Conservation (phyloP, 495 filamentous ascomycete species). For the Echria macrotheca region DNA sequence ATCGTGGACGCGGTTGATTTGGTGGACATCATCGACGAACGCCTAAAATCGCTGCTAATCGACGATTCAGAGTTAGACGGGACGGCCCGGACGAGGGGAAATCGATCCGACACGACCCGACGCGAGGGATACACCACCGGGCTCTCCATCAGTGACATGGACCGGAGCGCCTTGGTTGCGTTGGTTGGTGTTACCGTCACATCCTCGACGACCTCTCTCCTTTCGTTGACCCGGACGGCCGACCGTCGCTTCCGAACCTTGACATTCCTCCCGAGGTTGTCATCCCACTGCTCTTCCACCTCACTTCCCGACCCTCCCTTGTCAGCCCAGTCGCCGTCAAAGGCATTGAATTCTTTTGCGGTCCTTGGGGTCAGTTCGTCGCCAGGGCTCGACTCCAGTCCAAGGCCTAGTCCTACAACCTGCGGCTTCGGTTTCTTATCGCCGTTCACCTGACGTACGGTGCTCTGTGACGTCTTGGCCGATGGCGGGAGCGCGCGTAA, state of each 20-base stretch:
- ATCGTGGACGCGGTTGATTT: constrained; percentile 58
- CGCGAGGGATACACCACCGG: constrained; percentile 37
- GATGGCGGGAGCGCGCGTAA: constrained; percentile 45
- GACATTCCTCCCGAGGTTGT: constrained; percentile 52
- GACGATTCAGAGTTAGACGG: constrained; percentile 39
- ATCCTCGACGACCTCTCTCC: constrained; percentile 43
- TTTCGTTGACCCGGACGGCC: constrained; percentile 23
- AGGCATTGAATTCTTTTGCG: constrained; percentile 37
- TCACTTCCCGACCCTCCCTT: constrained; percentile 26
- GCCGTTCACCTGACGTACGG: constrained; percentile 34
- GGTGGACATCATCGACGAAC: constrained; percentile 58
- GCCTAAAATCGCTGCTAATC: constrained; percentile 41
- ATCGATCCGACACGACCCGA: constrained; percentile 26
- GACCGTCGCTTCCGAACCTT: constrained; percentile 46
- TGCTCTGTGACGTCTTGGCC: constrained; percentile 35
- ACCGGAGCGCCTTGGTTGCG: constrained; percentile 43
- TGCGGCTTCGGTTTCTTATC: constrained; percentile 23
- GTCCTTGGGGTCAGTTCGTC: constrained; percentile 33
- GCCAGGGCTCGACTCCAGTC: constrained; percentile 36
- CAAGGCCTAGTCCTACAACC: constrained; percentile 46
- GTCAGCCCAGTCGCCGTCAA: constrained; percentile 45
- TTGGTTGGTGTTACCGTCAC: constrained; percentile 43
- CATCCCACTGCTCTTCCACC: constrained; percentile 50
- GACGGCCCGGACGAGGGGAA: constrained; percentile 18
- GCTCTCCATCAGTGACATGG: constrained; percentile 44